phyloP scores from a whole-genome alignment of 1,284 basidiomycete genomes.

The Cryptococcus sp. region DNA sequence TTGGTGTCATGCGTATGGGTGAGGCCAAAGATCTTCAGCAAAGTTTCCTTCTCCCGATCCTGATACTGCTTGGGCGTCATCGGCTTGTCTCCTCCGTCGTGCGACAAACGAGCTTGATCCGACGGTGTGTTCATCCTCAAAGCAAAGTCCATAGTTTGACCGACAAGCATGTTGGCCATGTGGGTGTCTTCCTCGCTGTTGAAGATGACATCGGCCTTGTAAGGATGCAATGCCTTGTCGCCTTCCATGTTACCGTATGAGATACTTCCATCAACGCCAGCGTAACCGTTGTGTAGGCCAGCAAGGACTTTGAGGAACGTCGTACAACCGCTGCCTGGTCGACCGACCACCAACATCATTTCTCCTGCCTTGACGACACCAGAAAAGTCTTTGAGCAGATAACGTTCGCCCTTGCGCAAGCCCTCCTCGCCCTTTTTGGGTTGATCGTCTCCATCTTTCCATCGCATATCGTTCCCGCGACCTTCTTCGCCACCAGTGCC shows the following conservation, averaged over 20 bases:
- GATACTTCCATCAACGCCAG: constrained; percentile 53
- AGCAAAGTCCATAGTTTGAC: constrained; percentile 49
- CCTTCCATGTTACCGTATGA: constrained; percentile 48
- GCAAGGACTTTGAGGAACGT: constrained; percentile 56
- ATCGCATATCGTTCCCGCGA: constrained; percentile 25
- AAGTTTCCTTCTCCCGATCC: constrained; percentile 58
- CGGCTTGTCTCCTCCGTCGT: constrained; percentile 25
- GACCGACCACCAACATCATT: constrained; percentile 51
- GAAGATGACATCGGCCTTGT: constrained; percentile 38
- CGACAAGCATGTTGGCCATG: constrained; percentile 47
- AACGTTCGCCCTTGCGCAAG: constrained; percentile 42
- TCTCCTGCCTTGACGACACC: constrained; percentile 46
- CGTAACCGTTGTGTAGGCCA: constrained; percentile 51
- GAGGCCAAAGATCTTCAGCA: constrained; percentile 71
- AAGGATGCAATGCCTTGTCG: constrained; percentile 26
- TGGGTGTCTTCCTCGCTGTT: constrained; percentile 49
- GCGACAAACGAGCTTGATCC: constrained; percentile 25
- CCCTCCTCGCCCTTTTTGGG: constrained; percentile 31
- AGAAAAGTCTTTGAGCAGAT: constrained; percentile 42
- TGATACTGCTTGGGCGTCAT: constrained; percentile 56
- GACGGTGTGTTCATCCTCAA: constrained; percentile 42
- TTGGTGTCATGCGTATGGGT: constrained; percentile 73
- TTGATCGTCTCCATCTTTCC: constrained; percentile 19
- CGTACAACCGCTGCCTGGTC: constrained; percentile 55
- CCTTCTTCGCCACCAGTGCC: constrained; percentile 5